Conservation (phyloP, 2,329 filamentous ascomycete species). For the Ophiostoma tasmaniense region DNA sequence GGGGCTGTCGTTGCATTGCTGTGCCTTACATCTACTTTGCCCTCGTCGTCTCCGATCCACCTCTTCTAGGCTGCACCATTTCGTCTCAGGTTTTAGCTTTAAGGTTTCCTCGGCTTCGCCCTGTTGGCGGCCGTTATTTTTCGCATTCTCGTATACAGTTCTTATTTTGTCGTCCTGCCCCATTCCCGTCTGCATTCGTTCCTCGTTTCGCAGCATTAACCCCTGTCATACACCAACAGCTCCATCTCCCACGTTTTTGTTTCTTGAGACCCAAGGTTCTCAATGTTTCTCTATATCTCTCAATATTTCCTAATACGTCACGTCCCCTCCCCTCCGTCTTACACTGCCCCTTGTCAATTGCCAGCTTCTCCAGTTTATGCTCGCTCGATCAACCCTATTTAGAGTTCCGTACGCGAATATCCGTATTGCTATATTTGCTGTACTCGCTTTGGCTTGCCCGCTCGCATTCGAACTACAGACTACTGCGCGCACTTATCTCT, state of each 20-base stretch:
- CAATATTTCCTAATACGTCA: not conserved
- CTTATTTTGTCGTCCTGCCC: not conserved
- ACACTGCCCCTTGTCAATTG: not conserved
- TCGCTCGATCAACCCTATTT: not conserved
- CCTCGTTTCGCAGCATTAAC: not conserved
- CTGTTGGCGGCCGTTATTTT: not conserved
- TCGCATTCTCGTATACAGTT: not conserved
- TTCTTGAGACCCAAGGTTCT: not conserved
- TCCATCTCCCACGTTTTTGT: not conserved
- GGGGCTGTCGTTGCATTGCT: not conserved
- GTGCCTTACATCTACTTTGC: not conserved
- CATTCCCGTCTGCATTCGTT: not conserved
- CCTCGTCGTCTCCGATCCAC: not conserved
- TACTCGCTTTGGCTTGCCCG: not conserved
- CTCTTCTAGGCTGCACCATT: not conserved
- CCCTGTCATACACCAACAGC: not conserved
- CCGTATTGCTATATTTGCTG: not conserved
- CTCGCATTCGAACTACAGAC: not conserved
- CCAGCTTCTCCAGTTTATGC: not conserved
- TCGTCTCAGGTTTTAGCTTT: not conserved
- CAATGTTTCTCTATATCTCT: not conserved
- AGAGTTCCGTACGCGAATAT: not conserved
- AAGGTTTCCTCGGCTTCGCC: not conserved
- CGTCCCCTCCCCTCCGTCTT: conserved; percentile 1
- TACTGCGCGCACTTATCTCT: not conserved